These are phyloP conservation scores for Naegleria gruberi DNA, from an alignment of 208 protist genomes.

Conservation along the genomic window DNA sequence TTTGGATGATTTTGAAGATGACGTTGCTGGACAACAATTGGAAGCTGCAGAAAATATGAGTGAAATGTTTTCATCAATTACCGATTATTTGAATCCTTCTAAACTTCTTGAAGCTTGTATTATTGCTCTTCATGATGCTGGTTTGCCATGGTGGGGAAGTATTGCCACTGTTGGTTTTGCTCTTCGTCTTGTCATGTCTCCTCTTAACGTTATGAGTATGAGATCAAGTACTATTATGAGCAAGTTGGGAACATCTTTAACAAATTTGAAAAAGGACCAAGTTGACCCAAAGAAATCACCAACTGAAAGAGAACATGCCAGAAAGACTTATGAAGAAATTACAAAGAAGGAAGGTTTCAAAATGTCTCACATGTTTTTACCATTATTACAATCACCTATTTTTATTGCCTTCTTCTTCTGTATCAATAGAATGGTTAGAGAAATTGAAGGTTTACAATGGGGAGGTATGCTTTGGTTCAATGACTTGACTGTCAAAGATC, in stretches of 20 bases:
- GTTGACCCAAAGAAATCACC: neutral
- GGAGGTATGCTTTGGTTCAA: constrained; percentile 12
- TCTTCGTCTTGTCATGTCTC: neutral
- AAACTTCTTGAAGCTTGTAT: neutral
- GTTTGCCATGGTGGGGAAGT: neutral
- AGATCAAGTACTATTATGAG: neutral
- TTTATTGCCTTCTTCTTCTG: neutral
- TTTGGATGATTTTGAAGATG: constrained; percentile 8
- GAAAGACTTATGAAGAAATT: neutral
- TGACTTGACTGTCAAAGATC: constrained; percentile 9
- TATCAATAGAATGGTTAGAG: neutral
- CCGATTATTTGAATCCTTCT: neutral
- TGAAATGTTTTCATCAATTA: neutral
- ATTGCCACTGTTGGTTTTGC: neutral
- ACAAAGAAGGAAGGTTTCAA: neutral
- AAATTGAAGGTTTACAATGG: neutral
- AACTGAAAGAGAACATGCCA: neutral
- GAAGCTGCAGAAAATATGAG: neutral
- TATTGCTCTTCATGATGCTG: neutral
- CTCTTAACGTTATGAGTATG: neutral
- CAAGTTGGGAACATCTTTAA: neutral
- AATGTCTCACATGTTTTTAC: neutral
- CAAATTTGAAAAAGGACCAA: neutral
- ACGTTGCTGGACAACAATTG: neutral
- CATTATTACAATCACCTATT: neutral